Evolutionary conservation across 1,284 basidiomycete species (phyloP), one percentile per base, ranked within the genome.

Genomic region (Apiotrichum porosum): DNA sequence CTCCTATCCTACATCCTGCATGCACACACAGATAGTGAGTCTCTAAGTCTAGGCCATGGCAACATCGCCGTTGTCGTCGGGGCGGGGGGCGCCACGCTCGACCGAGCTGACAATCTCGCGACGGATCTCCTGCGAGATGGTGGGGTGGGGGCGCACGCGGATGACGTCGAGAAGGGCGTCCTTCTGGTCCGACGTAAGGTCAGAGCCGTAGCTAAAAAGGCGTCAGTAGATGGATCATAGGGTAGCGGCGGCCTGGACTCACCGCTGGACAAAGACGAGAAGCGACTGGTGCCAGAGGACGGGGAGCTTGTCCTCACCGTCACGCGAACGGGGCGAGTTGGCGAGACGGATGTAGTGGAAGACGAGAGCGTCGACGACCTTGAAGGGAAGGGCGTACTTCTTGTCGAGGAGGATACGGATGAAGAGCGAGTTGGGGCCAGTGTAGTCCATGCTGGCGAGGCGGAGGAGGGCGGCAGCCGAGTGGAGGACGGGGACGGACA

Each of bases 271-370:
- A 68, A 98, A 97, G 6, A 94, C 90, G 8, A 99, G 79, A 51
- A 98, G 78, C 68, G 88, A 90, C 75, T 99, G 95, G 69, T 99
- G 92, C 95, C 95, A 99, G 13, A 99, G 78, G 12, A 98, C 95
- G 8, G 95, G 95, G 49, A 95, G 78, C 69, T 84, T 84, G 50
- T 75, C 68, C 19, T 73, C 69, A 14, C 76, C 76, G 17, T 69
- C 67, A 54, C 85, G 83, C 2, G 81, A 75, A 69, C 86, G 86
- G 70, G 88, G 86, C n/a, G 85, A 85, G 69, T 92, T 91, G 6
- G 88, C 88, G 47, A 97, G 84, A 31, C 91, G 84, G 62, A 98
- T 88, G 70, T 93, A 99, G 76, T 99, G 95, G 79, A 95, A 97
- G 14, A 98, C 92, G 47, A 99, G 81, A 4, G 89, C 87, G 66